phyloP scores from a whole-genome alignment of 2,329 filamentous ascomycete genomes.

The Penicillium sp. region DNA sequence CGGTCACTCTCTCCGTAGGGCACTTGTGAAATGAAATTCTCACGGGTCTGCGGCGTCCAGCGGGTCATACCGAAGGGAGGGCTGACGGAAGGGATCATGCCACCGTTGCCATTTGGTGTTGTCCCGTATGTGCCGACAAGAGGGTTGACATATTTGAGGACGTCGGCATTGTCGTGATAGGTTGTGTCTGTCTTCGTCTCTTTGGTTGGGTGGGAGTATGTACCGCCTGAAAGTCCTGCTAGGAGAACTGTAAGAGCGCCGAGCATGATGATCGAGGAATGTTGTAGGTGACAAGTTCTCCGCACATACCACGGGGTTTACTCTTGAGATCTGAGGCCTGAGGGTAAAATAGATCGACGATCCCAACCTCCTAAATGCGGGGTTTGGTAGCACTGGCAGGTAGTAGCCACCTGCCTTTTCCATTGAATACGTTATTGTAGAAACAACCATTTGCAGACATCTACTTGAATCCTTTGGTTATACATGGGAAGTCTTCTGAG shows the following conservation, averaged over 20 bases:
- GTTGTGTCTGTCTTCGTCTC: not conserved
- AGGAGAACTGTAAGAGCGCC: not conserved
- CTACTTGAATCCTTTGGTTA: no score
- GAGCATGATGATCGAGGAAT: not conserved
- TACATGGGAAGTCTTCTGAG: no score
- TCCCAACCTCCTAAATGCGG: not conserved
- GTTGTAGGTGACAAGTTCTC: not conserved
- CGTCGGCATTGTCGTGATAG: slow-evolving; percentile 10
- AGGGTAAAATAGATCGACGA: not conserved
- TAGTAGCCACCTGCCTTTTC: not conserved
- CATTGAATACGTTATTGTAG: not conserved
- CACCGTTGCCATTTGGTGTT: slow-evolving; percentile 17
- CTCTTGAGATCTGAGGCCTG: not conserved
- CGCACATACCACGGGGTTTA: not conserved
- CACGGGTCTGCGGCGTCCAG: slow-evolving; percentile 44
- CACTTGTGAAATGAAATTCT: slow-evolving; percentile 45
- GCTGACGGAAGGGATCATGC: slow-evolving; percentile 20
- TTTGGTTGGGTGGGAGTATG: slow-evolving; percentile 1
- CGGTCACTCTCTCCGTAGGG: slow-evolving; percentile 41
- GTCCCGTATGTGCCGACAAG: slow-evolving; percentile 17
- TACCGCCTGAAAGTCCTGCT: not conserved
- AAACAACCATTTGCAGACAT: no score
- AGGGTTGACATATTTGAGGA: slow-evolving; percentile 17
- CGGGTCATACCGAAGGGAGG: slow-evolving; percentile 41
- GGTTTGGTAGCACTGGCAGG: not conserved